phyloP scores from a whole-genome alignment of 2,329 filamentous ascomycete species.

The Venturia effusa region DNA sequence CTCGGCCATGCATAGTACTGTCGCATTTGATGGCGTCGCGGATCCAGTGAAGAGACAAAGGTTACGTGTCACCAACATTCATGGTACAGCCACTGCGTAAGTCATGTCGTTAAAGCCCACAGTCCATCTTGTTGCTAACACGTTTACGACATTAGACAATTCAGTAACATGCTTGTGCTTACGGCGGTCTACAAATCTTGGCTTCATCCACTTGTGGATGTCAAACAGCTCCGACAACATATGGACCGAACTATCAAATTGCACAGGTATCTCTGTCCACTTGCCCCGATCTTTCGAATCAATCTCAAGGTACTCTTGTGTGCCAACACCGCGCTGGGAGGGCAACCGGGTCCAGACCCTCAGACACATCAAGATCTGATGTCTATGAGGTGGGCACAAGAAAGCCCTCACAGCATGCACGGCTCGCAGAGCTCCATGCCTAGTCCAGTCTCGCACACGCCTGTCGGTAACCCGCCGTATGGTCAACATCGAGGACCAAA shows the following conservation, averaged over 20 bases:
- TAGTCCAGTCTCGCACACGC: neutral
- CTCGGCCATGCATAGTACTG: slow-evolving; percentile 74
- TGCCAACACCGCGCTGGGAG: neutral
- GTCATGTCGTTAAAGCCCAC: slow-evolving; percentile 26
- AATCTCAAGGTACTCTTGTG: slow-evolving; percentile 1
- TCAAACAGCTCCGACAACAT: slow-evolving; percentile 45
- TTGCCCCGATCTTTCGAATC: slow-evolving; percentile 56
- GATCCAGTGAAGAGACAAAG: slow-evolving; percentile 49
- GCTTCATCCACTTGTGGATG: slow-evolving; percentile 48
- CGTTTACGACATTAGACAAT: slow-evolving; percentile 55
- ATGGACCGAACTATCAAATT: slow-evolving; percentile 68
- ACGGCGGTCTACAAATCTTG: slow-evolving; percentile 64
- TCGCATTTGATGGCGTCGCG: slow-evolving; percentile 64
- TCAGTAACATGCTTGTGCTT: slow-evolving; percentile 88
- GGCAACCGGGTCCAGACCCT: neutral
- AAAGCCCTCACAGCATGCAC: slow-evolving; percentile 6
- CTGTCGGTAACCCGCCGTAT: neutral
- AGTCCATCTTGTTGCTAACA: neutral
- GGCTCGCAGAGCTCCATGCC: slow-evolving; percentile 5
- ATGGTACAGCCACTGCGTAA: slow-evolving; percentile 93
- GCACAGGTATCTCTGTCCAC: slow-evolving; percentile 56
- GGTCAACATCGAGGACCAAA: neutral
- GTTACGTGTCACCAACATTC: slow-evolving; percentile 87
- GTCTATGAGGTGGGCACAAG: neutral
- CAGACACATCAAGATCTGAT: neutral